These are phyloP conservation scores for Suillus spraguei DNA, from an alignment of 768 basidiomycete species.

Conservation along the genomic window DNA sequence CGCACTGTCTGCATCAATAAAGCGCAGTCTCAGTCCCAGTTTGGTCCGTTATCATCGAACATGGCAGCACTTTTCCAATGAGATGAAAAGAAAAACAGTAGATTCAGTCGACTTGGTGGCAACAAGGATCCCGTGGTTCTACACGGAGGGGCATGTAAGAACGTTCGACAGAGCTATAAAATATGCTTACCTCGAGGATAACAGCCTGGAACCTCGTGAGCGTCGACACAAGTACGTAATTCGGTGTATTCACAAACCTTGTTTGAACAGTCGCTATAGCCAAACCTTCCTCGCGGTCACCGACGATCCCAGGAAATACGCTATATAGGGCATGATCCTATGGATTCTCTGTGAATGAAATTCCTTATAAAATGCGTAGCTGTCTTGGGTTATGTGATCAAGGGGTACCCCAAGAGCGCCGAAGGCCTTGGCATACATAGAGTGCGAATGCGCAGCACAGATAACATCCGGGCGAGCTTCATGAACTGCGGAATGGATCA, in stretches of 20 bases:
- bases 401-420: conserved; percentile 35
- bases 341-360: background rate
- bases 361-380: conserved; percentile 35
- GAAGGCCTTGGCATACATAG: conserved; percentile 40
- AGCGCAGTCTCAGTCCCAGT: conserved; percentile 19
- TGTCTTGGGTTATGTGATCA: conserved; percentile 37
- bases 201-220: conserved; percentile 17
- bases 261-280: conserved; percentile 30
- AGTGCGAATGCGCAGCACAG: conserved; percentile 41
- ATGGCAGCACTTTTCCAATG: conserved; percentile 32
- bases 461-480: no score
- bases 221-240: background rate
- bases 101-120: conserved; percentile 27
- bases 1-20: conserved; percentile 29
- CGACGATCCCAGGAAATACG: conserved; percentile 38
- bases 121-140: conserved; percentile 33
- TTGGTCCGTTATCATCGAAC: conserved; percentile 31
- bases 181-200: conserved; percentile 23
- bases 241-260: conserved; percentile 20
- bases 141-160: background rate
- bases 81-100: conserved; percentile 25
- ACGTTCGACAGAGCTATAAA: background rate
- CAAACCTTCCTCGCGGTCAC: conserved; percentile 34
- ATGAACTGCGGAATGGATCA: conserved; percentile 40
- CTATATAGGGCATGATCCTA: conserved; percentile 34